Base-by-base conservation (phyloP, 352 stramenopile species). In the Pilasporangium apinafurcum region DNA sequence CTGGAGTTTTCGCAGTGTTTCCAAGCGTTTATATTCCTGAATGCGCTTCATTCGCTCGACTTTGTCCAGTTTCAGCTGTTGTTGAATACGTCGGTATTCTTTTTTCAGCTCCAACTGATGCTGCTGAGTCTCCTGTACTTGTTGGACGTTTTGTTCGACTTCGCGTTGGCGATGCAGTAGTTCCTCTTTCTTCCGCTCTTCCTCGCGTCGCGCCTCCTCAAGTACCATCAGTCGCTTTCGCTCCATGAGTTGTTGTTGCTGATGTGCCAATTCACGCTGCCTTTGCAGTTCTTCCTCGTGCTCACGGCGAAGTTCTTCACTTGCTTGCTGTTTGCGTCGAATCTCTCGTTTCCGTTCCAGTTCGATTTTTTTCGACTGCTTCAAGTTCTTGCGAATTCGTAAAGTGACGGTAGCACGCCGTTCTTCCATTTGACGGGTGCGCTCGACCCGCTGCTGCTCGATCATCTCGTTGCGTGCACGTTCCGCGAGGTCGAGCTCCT, bases 1-100 rank as follows among this genome's bases (percentile, higher is more conserved):
- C 40, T 90, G 67, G 24, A 96, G 66, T 53, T 93, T 90, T 7
- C 82, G 76, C 34, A 95, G 32, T 29, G 83, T 95, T 50, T 96
- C 84, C n/a, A 96, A 62, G 8, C 86, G 68, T 46, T 92, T 87
- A 63, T 95, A 96, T 52, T 96, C 87, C 48, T 95, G 71, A 21
- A 96, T 82, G 18, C 88, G 84, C 44, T 77, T 85, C 68, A 96
- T 95, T n/a, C 88, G 73, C 46, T 96, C 83, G 7, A 97, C 88
- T 48, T 96, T 96, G 38, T 96, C 86, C 24, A 92, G 56, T 41
- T 95, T 91, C 38, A 93, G 62, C 39, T 91, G 77, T 14, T 86
- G 66, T 39, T 91, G 74, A 26, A 95, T 75, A 7, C 66, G 63
- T 4, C 74, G 67, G 44, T 95, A 92, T 56, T 96, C 85, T 42